Percentiles rank a stretch among this genome's conserved stretches.
Conservation (phyloP, 2,329 filamentous ascomycete genomes). For the Ophiobolus disseminans region DNA sequence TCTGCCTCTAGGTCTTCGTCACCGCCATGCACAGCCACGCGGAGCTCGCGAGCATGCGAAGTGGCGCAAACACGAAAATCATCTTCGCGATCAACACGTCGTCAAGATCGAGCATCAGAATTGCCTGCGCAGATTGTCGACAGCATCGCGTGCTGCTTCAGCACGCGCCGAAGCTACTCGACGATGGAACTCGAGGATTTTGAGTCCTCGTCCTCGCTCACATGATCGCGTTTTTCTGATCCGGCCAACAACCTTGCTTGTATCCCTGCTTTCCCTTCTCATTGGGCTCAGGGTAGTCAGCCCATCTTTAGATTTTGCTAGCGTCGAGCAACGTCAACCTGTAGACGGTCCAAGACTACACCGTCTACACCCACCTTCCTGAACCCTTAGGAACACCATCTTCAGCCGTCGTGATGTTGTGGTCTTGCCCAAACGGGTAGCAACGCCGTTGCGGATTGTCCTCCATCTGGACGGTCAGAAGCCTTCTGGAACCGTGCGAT, state of each 20-base stretch:
- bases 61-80: conserved; percentile 24
- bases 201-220: conserved; percentile 35
- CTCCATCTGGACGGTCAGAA: conserved; percentile 39
- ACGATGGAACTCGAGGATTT: conserved; percentile 27
- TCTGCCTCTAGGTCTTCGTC: conserved; percentile 23
- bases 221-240: conserved; percentile 34
- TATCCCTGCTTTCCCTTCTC: conserved; percentile 40
- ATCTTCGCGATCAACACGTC: conserved; percentile 14
- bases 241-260: conserved; percentile 34
- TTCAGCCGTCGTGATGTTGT: conserved; percentile 29
- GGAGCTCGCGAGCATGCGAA: conserved; percentile 9
- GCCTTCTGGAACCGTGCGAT: conserved; percentile 45
- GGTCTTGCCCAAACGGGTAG: conserved; percentile 36
- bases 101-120: conserved; percentile 12
- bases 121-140: conserved; percentile 24
- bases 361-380: conserved; percentile 40
- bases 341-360: conserved; percentile 45
- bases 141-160: conserved; percentile 34
- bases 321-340: conserved; percentile 48
- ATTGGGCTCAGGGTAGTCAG: conserved; percentile 43
- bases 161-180: conserved; percentile 47
- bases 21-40: conserved; percentile 38
- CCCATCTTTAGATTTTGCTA: conserved; percentile 51
- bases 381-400: conserved; percentile 30
- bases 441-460: conserved; percentile 41